A percentile compares a stretch with the other conserved stretches of the same genome.
Conservation (phyloP, 2,329 filamentous ascomycete genomes). For the Volutella citrinella region DNA sequence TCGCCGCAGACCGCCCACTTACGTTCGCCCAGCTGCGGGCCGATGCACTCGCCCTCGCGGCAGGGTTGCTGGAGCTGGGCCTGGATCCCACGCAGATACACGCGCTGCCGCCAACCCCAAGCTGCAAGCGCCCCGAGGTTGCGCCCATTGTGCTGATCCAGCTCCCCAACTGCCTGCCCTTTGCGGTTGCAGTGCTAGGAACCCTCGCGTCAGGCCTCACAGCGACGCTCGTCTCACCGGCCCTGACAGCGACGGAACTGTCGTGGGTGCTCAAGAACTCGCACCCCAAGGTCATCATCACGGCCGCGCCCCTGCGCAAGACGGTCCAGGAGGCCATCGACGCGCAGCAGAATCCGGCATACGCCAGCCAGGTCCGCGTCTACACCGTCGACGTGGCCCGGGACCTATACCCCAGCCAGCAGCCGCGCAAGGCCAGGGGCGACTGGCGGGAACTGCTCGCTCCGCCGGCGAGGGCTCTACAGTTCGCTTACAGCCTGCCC, state of each 20-base stretch:
- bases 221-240: conserved; percentile 37
- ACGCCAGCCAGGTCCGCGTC: conserved; percentile 48
- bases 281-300: conserved; percentile 36
- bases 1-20: conserved; percentile 35
- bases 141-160: conserved; percentile 41
- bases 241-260: conserved; percentile 37
- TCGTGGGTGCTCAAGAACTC: conserved; percentile 41
- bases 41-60: conserved; percentile 35
- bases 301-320: conserved; percentile 26
- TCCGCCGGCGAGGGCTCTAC: conserved; percentile 45
- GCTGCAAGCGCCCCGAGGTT: conserved; percentile 36
- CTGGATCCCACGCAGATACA: conserved; percentile 32
- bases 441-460: conserved; percentile 64
- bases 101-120: conserved; percentile 36
- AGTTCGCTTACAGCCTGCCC: conserved; percentile 36
- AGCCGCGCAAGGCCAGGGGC: conserved; percentile 3
- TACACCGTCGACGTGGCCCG: conserved; percentile 49
- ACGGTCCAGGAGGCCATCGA: conserved; percentile 33
- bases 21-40: conserved; percentile 30
- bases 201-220: conserved; percentile 39
- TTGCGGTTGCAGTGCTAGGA: conserved; percentile 34
- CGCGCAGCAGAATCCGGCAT: conserved; percentile 30
- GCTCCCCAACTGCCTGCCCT: conserved; percentile 40
- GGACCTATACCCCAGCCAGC: conserved; percentile 31
- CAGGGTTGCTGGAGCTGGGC: conserved; percentile 32